phyloP scores from a whole-genome alignment of 768 basidiomycete genomes.

The Dendrothele bispora region DNA sequence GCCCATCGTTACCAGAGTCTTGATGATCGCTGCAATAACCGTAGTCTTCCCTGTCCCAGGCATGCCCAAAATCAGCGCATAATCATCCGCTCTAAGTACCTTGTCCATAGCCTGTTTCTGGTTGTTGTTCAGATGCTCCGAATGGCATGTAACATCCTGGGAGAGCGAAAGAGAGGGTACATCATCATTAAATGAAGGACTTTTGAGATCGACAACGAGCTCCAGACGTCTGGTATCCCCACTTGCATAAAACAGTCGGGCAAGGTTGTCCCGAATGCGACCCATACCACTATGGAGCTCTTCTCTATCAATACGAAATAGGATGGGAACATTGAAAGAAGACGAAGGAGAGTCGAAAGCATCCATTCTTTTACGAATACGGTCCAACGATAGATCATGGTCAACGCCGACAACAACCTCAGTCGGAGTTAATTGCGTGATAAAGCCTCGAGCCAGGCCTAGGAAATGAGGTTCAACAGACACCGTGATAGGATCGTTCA shows the following conservation, averaged over 20 bases:
- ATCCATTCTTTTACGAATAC: constrained; percentile 41
- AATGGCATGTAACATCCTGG: constrained; percentile 25
- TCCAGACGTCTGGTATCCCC: constrained; percentile 67
- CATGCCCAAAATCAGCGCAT: constrained; percentile 94
- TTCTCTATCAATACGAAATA: constrained; percentile 93
- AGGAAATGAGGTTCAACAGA: constrained; percentile 88
- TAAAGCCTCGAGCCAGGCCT: constrained; percentile 81
- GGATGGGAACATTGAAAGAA: constrained; percentile 19
- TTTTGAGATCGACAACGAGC: constrained; percentile 79
- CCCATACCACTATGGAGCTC: constrained; percentile 87
- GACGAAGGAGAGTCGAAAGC: constrained; percentile 10
- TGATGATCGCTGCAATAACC: constrained; percentile 86
- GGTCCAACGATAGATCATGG: constrained; percentile 59
- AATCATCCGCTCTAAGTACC: constrained; percentile 81
- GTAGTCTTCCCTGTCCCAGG: constrained; percentile 99
- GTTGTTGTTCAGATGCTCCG: constrained; percentile 59
- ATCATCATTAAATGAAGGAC: constrained; percentile 62
- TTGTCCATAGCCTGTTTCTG: constrained; percentile 74
- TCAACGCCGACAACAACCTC: constrained; percentile 81
- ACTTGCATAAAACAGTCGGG: constrained; percentile 80
- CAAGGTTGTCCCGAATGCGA: constrained; percentile 87
- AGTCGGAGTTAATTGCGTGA: constrained; percentile 65
- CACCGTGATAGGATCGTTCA: constrained; percentile 82
- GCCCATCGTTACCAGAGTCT: constrained; percentile 71
- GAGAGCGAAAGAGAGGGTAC: constrained; percentile 17